Evolutionary conservation across 345 rosid species (phyloP).

Genomic region (Trapa incisa): DNA sequence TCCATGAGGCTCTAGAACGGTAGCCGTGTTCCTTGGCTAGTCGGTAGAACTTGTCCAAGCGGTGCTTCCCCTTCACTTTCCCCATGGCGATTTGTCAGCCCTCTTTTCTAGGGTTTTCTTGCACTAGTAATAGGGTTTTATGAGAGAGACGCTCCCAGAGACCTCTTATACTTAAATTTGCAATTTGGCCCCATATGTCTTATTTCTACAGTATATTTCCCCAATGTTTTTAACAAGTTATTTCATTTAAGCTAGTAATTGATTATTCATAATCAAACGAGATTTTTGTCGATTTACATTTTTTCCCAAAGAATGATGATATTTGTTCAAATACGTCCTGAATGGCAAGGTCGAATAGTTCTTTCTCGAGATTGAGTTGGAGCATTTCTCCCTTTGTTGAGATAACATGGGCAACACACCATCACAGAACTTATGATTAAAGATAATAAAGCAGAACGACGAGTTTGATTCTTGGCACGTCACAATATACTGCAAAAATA

Average conservation of each 20-base stretch:
- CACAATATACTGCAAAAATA: no score
- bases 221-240: not conserved
- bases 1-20: constrained; percentile 90
- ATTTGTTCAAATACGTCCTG: no score
- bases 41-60: constrained; percentile 67
- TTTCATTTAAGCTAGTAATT: not conserved
- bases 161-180: not conserved
- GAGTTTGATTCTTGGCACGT: no score
- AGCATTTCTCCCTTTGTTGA: no score
- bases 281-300: no score
- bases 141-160: not conserved
- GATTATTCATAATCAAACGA: not conserved
- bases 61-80: constrained; percentile 71
- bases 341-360: no score
- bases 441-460: no score
- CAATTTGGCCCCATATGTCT: not conserved
- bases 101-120: not conserved
- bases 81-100: constrained; percentile 27
- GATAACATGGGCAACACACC: no score
- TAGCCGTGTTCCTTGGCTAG: constrained; percentile 90
- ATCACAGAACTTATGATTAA: no score
- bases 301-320: no score
- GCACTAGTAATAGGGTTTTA: constrained; percentile 2
- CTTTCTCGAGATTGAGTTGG: no score
- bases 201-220: not conserved